A percentile compares a stretch with the other conserved stretches of the same genome.
phyloP scores from a whole-genome alignment of 495 filamentous ascomycete genomes.

The Sordaria brevicollis region DNA sequence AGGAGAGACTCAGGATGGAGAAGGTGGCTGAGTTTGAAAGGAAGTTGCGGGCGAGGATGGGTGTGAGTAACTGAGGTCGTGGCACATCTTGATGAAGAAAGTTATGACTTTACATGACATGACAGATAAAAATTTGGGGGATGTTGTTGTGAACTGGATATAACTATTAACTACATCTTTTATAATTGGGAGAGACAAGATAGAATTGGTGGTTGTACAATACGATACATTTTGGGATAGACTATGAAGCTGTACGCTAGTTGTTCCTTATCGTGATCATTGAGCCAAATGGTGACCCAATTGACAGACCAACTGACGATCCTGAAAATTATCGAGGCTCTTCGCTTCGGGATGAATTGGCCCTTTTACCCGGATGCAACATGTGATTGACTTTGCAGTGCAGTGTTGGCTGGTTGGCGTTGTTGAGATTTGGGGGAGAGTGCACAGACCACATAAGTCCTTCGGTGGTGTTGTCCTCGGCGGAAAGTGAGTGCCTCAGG shows the following conservation, averaged over 20 bases:
- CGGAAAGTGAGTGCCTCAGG: neutral
- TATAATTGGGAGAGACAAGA: neutral
- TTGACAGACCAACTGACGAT: neutral
- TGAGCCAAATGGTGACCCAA: neutral
- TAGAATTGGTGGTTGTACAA: neutral
- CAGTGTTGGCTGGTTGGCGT: neutral
- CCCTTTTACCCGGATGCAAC: neutral
- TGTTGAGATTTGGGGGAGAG: neutral
- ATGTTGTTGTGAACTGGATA: neutral
- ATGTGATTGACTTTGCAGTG: too few species aligned
- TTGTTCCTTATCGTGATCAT: neutral
- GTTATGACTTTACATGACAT: neutral
- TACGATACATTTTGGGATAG: neutral
- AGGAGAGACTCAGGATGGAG: constrained; percentile 19
- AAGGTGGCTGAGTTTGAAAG: constrained; percentile 42
- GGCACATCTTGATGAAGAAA: constrained; percentile 1
- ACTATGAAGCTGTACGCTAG: neutral
- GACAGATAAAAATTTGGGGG: neutral
- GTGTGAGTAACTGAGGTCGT: constrained; percentile 22
- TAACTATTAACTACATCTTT: neutral
- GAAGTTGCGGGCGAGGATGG: constrained; percentile 26
- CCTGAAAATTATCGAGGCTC: neutral
- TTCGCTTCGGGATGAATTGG: neutral
- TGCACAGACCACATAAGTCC: neutral
- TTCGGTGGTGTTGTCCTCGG: neutral